Base-by-base conservation (phyloP, 805 yeast species). In the Saturnispora kantuleensis region DNA sequence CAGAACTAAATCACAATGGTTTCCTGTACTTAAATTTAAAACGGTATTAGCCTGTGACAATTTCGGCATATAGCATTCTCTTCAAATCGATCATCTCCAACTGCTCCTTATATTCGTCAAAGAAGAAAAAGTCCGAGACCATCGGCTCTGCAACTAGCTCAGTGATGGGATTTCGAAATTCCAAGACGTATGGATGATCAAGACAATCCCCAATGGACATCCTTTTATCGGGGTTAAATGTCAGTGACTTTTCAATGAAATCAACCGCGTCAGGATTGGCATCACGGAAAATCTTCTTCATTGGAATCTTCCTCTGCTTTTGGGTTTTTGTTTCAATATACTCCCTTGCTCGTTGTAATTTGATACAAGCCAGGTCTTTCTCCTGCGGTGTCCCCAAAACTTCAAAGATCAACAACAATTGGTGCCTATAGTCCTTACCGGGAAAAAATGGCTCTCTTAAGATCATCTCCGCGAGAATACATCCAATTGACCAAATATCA, bases 171-270 rank as follows among this genome's bases (percentile, higher is more conserved):
- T 77, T 84, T 54, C 84, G 85, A 56, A 82, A 84, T 16, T 74
- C 64, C 42, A 68, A 66, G 41, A 84, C 65, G 55, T 84, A 84
- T 2, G 95, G 95, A 59, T 90, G 97, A 48, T 71, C 67, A 32
- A 90, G 70, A 0, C 96, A 95, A 47, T 83, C 82, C 38, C 75
- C 82, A 4, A 86, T 96, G 1, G 87, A 76, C 51, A 90, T 81
- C 56, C 98, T 70, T 54, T 82, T 77, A 3, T 70, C 62, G 1
- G 97, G 96, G 56, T 88, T 85, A 59, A 90, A 90, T 3, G 81
- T 74, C 35, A 90, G 71, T 70, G 90, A 73, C 51, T 71, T 79
- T 26, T 81, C 87, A 52, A 84, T 61, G 40, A 84, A 65, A 57
- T 83, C 89, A 36, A 76, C 58, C 3, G 73, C 78, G 40, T 62